Evolutionary conservation across 345 rosid genomes (phyloP), one percentile per base, ranked within the genome.

Genomic region (Camelina hispida): DNA sequence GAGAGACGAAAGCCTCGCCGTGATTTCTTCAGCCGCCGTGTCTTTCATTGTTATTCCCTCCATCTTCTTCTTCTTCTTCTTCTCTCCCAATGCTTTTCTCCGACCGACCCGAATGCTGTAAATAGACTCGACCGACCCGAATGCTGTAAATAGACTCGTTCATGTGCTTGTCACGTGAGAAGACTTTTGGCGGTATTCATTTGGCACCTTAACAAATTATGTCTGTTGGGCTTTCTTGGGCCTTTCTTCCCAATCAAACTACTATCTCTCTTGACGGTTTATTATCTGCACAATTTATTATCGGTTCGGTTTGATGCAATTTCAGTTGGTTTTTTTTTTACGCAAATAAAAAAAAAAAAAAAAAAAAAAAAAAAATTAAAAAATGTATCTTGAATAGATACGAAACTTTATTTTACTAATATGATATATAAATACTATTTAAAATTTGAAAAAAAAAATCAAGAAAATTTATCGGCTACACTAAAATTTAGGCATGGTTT

Each of bases 1-100:
- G 30, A 86, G 59, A 18, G 77, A 77, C 5, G 97, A 94, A 1
- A 91, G 84, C 82, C 97, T 87, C 82, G 80, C 75, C 4, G 89
- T 59, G 4, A 94, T 91, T 70, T 67, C 85, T 68, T 87, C 93
- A 68, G 71, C 88, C 64, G 87, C 86, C 60, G 81, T 85, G 62
- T 71, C 69, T 14, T 54, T 71, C 57, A 62, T 11, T 30, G 80
- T 54, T 62, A 22, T 64, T 50, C 70, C 57, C 40, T 70, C 76
- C 74, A 62, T 73, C 75, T 43, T 4, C 47, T 3, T 30, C 40
- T 32, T 57, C 79, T 71, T 55, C 18, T 50, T 52, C 57, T 14
- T 74, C 64, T 68, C 20, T 51, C 43, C 69, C 57, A 72, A 25
- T 75, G 66, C 32, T 37, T 30, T 32, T 17, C 11, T 8, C 69